phyloP scores from a whole-genome alignment of 2,329 filamentous ascomycete species.

The Taxawa tesnikishii region DNA sequence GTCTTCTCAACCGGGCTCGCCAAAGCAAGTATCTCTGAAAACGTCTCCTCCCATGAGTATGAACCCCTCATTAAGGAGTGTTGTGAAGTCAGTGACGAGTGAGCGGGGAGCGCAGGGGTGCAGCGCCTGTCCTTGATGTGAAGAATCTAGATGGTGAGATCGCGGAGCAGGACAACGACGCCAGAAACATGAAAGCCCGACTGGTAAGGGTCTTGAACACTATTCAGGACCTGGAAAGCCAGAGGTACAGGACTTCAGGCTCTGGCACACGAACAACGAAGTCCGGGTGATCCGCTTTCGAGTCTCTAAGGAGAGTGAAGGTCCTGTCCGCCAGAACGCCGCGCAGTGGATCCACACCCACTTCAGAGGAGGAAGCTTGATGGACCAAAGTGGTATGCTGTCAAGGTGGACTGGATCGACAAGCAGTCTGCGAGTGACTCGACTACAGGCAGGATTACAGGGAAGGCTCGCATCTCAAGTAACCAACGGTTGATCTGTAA shows the following conservation, averaged over 20 bases:
- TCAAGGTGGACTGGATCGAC: conserved; percentile 2
- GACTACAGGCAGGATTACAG: background rate
- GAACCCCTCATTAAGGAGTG: conserved; percentile 1
- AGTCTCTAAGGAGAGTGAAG: conserved; percentile 1
- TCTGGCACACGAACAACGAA: conserved; percentile 4
- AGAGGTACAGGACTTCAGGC: too few relatives aligned
- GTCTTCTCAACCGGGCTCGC: too few relatives aligned
- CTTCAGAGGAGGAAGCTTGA: conserved; percentile 3
- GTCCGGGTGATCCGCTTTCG: conserved; percentile 1
- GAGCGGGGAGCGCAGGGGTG: too few relatives aligned
- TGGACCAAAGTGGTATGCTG: conserved; percentile 1
- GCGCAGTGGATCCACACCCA: conserved; percentile 2
- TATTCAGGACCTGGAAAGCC: too few relatives aligned
- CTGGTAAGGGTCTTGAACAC: conserved; percentile 1
- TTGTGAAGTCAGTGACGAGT: conserved; percentile 1
- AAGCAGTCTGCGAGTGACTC: background rate
- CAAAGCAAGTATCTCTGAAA: background rate
- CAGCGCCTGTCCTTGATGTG: conserved; percentile 1
- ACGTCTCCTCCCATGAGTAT: background rate
- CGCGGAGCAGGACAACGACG: background rate
- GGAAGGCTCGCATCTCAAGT: background rate
- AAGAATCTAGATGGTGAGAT: conserved; percentile 1
- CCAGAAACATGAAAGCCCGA: background rate
- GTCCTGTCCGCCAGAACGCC: background rate
- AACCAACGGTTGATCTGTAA: too few relatives aligned